Evolutionary conservation across 2,329 filamentous ascomycete genomes (phyloP).

Genomic region (Geosmithia flava): DNA sequence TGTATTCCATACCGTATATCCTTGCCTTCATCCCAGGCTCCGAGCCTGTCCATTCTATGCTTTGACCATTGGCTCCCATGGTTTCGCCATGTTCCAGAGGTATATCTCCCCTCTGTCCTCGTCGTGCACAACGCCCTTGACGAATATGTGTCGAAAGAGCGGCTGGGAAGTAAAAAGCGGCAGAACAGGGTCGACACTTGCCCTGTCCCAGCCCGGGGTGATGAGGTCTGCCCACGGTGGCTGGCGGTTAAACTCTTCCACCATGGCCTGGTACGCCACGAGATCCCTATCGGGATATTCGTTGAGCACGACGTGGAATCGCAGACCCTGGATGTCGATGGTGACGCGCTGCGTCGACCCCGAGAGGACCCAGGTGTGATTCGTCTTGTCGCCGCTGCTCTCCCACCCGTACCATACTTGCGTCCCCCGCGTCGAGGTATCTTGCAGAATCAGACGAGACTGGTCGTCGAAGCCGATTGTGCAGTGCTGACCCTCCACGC

Average conservation of each 20-base stretch:
- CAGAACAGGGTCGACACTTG: slow-evolving; percentile 11
- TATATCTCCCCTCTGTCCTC: slow-evolving; percentile 22
- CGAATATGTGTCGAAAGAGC: slow-evolving; percentile 21
- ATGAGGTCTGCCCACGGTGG: slow-evolving; percentile 14
- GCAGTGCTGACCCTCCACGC: slow-evolving; percentile 23
- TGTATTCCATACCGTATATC: neutral
- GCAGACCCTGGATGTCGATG: slow-evolving; percentile 24
- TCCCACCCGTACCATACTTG: slow-evolving; percentile 29
- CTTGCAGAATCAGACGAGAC: slow-evolving; percentile 22
- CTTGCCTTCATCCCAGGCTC: neutral
- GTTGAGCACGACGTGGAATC: slow-evolving; percentile 25
- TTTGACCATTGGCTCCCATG: slow-evolving; percentile 31
- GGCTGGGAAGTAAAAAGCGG: slow-evolving; percentile 14
- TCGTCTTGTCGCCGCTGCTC: slow-evolving; percentile 21
- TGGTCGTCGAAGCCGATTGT: slow-evolving; percentile 24
- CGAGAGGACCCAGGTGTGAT: slow-evolving; percentile 21
- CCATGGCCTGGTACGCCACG: slow-evolving; percentile 17
- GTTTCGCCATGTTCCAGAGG: slow-evolving; percentile 25
- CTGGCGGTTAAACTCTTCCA: slow-evolving; percentile 19
- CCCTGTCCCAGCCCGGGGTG: slow-evolving; percentile 13
- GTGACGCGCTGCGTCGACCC: slow-evolving; percentile 14
- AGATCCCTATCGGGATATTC: slow-evolving; percentile 17
- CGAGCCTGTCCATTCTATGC: slow-evolving; percentile 10
- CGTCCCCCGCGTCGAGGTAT: slow-evolving; percentile 23
- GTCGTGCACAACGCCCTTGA: slow-evolving; percentile 15